phyloP scores from a whole-genome alignment of 2,329 filamentous ascomycete species.

The Metarhizium guizhouense region DNA sequence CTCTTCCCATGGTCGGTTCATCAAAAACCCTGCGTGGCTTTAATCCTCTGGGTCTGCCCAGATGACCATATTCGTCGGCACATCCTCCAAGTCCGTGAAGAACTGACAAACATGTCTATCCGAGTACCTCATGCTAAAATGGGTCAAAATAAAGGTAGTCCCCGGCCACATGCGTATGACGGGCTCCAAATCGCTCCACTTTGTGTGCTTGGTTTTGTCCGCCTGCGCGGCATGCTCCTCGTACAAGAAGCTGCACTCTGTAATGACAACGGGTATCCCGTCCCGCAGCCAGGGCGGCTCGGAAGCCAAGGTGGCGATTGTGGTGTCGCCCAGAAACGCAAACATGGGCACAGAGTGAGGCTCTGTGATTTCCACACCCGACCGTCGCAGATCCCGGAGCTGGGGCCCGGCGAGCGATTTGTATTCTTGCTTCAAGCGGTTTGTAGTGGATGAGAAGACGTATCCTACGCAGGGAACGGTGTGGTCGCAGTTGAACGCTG shows the following conservation, averaged over 20 bases:
- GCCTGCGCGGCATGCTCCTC: constrained; percentile 34
- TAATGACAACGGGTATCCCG: constrained; percentile 36
- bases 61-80: constrained; percentile 34
- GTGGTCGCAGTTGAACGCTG: constrained; percentile 36
- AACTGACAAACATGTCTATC: constrained; percentile 31
- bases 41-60: constrained; percentile 33
- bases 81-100: constrained; percentile 29
- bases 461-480: constrained; percentile 39
- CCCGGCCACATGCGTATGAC: constrained; percentile 32
- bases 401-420: constrained; percentile 23
- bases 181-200: constrained; percentile 35
- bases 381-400: constrained; percentile 27
- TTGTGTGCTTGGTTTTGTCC: constrained; percentile 36
- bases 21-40: not conserved
- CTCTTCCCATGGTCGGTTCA: too few relatives aligned
- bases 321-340: constrained; percentile 40
- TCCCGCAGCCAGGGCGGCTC: constrained; percentile 30
- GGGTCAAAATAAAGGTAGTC: constrained; percentile 37
- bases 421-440: constrained; percentile 30
- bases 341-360: constrained; percentile 31
- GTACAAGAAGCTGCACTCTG: constrained; percentile 39
- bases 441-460: constrained; percentile 31
- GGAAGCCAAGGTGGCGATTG: constrained; percentile 27
- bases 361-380: constrained; percentile 30
- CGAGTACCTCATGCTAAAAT: constrained; percentile 37